Base-by-base conservation (phyloP, 495 filamentous ascomycete species). In the Tuber magnatum region DNA sequence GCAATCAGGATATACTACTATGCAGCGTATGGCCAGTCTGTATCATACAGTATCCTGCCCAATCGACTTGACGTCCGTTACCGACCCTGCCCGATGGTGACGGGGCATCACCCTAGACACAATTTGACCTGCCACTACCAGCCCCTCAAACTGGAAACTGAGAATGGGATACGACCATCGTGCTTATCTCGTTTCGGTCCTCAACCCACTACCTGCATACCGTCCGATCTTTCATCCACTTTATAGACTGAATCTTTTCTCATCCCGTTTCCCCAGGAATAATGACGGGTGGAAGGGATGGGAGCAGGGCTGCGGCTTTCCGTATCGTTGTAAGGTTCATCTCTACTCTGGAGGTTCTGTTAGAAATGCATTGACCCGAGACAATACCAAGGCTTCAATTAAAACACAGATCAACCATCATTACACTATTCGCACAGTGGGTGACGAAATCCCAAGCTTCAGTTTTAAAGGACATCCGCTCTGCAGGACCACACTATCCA, bases 351-450 rank as follows among this genome's bases (percentile, higher is more conserved):
- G 56, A 65, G 28, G 56, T 65, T 65, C 56, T 35, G 56, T 65
- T 20, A 65, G 56, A 65, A 65, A 65, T 65, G 56, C 56, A 32
- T 65, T 65, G 56, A 65, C 56, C 56, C 56, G 56, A 65, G 56
- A 35, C 14, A 65, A 65, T 65, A 32, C 28, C 28, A 65, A 65
- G 35, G 28, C 56, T 65, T 65, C 56, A 28, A 35, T 35, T 65
- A 16, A 35, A 65, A 14, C 56, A 35, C 28, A 18, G 56, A 65
- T 65, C 28, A 65, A 65, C 28, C 56, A 65, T 65, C 56, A 65
- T 35, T 65, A 65, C 56, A 65, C 56, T 65, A 65, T 65, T 20
- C 18, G 56, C 28, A 14, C 28, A 32, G 32, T 35, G 28, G 56
- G 56, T 28, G 56, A 65, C 35, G 56, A 65, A 65, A 65, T 35